Base-by-base conservation (phyloP, 345 rosid species). In the Firmiana major region DNA sequence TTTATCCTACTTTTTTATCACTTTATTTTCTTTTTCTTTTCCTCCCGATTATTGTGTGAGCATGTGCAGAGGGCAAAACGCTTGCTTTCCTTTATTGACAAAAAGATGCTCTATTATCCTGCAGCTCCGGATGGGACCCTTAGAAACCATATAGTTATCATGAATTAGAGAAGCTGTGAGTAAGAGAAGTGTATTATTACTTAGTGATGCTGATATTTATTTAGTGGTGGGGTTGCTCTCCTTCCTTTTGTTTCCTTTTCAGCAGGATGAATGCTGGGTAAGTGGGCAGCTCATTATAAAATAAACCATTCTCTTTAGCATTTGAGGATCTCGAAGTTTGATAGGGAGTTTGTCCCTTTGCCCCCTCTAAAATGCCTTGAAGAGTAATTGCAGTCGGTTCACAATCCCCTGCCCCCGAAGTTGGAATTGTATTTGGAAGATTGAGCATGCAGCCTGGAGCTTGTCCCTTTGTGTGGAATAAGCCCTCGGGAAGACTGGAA, bases 11-110 rank as follows among this genome's bases (percentile, higher is more conserved):
- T 15, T 79, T 84, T 97, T 5, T 86, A 85, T 71, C 87, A 81
- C 85, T 90, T n/a, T 43, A 0, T 86, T 88, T 76, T 84, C 89
- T 81, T 87, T 88, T 76, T 84, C 89, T 81, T 87, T 95, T 53
- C 82, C 86, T 84, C 77, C 97, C 28, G 89, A 90, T 77, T 94
- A 84, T 73, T 17, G 83, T 63, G 64, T 59, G 43, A 26, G n/a
- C 36, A 22, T 22, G 54, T 65, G 69, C 64, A 36, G 42, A 73
- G 7, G 53, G 36, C 7, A 43, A 40, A 42, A 24, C 24, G 2
- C 13, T 15, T 21, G 49, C 36, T 64, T 19, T 17, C 19, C 63
- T 67, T 60, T 46, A n/a, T 7, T 34, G n/a, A 42, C 70, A 69
- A 70, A 48, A 62, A n/a, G 51, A 21, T 58, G 34, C 34, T 3